Evolutionary conservation across 371 early-diverging fungal species (phyloP), one percentile per base, ranked within the genome.

Genomic region (Mucor indicus): DNA sequence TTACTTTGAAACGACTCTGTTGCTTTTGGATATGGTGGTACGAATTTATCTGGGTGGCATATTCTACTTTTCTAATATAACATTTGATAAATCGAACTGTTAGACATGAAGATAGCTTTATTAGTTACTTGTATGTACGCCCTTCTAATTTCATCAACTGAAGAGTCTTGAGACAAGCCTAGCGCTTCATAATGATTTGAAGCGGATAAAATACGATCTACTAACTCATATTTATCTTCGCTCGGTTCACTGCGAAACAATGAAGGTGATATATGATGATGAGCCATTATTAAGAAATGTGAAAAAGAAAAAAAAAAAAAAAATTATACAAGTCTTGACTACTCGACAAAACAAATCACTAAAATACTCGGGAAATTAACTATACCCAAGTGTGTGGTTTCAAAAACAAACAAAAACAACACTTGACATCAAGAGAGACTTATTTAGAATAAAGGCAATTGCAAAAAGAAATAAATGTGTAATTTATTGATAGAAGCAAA

Each of bases 1-100:
- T 55, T 55, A 65, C 73, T 30, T 55, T 72, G 73, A 44, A 72
- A 72, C 25, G 67, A 60, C 38, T 62, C 54, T 12, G 59, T 59
- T 19, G 58, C 58, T 35, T 29, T 53, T 7, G 58, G 52, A 39
- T 58, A 53, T 23, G 58, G 42, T 35, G 58, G 58, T 29, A 58
- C 53, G 16, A 58, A 72, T 33, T 65, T 67, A 46, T 72, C 72
- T 23, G 72, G 72, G 44, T 72, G 72, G 40, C 72, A 72, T 7
- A 68, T 53, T 49, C 68, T 49, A 45, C 67, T 68, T 52, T 50
- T 53, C 73, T 68, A 50, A n/a, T n/a, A n/a, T n/a, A n/a, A n/a
- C 17, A 31, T 35, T 7, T 2, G 11, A 31, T 13, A 21, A 21
- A 8, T 21, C 19, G 3, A 29, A 22, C 25, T 16, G 7, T 32